Conservation (phyloP, 179 eudicot species). For the Beta lomatogona region DNA sequence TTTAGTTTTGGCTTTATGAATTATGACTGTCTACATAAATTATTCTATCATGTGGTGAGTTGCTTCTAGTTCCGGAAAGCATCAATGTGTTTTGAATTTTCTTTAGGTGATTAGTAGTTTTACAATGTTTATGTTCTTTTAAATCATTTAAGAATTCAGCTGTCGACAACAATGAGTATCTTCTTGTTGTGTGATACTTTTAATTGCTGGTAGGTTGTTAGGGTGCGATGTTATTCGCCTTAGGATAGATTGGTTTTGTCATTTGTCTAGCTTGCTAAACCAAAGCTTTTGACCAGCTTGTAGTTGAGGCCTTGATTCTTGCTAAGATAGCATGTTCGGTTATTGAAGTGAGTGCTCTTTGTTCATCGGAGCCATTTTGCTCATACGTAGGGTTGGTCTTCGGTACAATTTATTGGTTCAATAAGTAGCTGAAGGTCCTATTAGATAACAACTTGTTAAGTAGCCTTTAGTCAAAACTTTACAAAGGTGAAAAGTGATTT, state of each 20-base stretch:
- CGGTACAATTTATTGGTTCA: neutral
- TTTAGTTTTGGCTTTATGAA: no score
- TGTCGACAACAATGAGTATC: neutral
- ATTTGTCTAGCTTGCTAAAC: constrained; percentile 3
- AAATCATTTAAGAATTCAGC: neutral
- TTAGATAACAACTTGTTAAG: no score
- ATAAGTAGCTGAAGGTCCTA: neutral
- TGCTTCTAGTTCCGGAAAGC: neutral
- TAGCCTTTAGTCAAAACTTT: no score
- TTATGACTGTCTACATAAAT: no score
- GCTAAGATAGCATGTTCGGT: neutral
- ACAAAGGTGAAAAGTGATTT: no score
- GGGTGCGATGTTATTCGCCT: neutral
- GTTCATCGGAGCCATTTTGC: neutral
- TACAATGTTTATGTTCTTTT: neutral
- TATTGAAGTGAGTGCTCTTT: neutral
- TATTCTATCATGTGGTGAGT: no score
- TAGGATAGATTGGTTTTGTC: no score
- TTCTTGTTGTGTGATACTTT: neutral
- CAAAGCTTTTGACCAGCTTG: constrained; percentile 1
- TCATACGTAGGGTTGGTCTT: neutral
- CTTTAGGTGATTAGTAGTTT: neutral
- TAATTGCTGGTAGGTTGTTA: neutral
- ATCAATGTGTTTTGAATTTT: neutral
- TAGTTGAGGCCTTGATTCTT: neutral